Base-by-base conservation (phyloP, 371 early-diverging fungal genomes). In the Mucor irregularis region DNA sequence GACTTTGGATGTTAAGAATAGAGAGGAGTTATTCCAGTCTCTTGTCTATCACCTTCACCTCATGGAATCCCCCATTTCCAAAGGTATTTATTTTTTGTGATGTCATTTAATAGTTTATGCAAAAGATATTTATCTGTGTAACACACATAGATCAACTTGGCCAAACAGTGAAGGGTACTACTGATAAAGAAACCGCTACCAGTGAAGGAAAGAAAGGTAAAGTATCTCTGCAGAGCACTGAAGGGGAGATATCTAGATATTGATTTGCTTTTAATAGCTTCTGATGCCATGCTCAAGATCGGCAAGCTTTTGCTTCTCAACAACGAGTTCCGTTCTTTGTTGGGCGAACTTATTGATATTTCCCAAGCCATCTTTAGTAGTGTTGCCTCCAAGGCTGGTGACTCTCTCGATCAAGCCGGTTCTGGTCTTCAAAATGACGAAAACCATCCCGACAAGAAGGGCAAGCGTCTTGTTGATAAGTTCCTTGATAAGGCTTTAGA, bases 1-100 rank as follows among this genome's bases (percentile, higher is more conserved):
- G 4, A 62, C 81, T 26, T 44, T 87, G 25, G 44, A 58, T 2
- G 74, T 61, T 21, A 85, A 84, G 66, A 87, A 87, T 50, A 62
- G 59, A 38, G 80, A 85, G 31, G 85, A 85, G 46, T 56, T 81
- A 16, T 78, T 85, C 44, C 88, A 87, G 49, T 71, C 78, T 28
- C 77, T 85, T 45, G 66, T 83, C 40, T 81, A 81, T 60, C 85
- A 87, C 37, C 44, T 71, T 16, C 61, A 62, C 22, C 58, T 57
- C 10, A 50, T 69, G 50, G 56, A 62, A 24, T 51, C 50, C 3
- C 56, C 62, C 9, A 33, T 66, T 7, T 22, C 19, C 22, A 69
- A 57, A 53, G 68, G 73, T 72, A 63, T n/a, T n/a, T n/a, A n/a
- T n/a, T n/a, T n/a, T n/a, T n/a, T n/a, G n/a, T n/a, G n/a, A n/a